A percentile compares a stretch with the other conserved stretches of the same genome.
phyloP scores from a whole-genome alignment of 192 early-diverging fungal species.

The Phycomyces blakesleeanus region DNA sequence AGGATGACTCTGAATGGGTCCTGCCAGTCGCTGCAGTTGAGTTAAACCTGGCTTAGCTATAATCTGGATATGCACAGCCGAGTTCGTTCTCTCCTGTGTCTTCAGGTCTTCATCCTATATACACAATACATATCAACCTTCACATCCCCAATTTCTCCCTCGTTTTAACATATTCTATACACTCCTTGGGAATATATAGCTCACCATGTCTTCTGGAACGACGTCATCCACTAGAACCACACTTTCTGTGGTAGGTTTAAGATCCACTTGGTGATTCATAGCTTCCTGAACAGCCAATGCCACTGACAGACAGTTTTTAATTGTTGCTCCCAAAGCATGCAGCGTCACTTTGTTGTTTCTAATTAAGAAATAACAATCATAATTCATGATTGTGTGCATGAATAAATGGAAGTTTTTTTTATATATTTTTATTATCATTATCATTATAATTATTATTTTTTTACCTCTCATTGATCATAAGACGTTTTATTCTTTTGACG shows the following conservation, averaged over 20 bases:
- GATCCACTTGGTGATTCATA: conserved; percentile 53
- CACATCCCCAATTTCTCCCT: background rate
- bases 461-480: conserved; percentile 56
- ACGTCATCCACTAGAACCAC: conserved; percentile 76
- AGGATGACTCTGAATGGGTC: conserved; percentile 13
- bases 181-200: background rate
- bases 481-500: conserved; percentile 58
- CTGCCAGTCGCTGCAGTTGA: conserved; percentile 16
- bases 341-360: conserved; percentile 62
- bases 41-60: conserved; percentile 20
- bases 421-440: too few species aligned
- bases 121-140: background rate
- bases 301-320: conserved; percentile 62
- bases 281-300: conserved; percentile 59
- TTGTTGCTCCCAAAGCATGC: conserved; percentile 77
- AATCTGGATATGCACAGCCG: conserved; percentile 71
- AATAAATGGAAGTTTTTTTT: background rate
- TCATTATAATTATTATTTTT: too few species aligned
- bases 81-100: conserved; percentile 59
- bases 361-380: background rate
- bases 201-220: conserved; percentile 61
- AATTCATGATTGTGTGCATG: background rate
- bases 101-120: conserved; percentile 46
- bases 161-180: background rate
- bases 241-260: conserved; percentile 64